Percentiles rank a stretch among this genome's conserved stretches.
Conservation (phyloP, 2,329 filamentous ascomycete genomes). For the Bipolaris victoriae region DNA sequence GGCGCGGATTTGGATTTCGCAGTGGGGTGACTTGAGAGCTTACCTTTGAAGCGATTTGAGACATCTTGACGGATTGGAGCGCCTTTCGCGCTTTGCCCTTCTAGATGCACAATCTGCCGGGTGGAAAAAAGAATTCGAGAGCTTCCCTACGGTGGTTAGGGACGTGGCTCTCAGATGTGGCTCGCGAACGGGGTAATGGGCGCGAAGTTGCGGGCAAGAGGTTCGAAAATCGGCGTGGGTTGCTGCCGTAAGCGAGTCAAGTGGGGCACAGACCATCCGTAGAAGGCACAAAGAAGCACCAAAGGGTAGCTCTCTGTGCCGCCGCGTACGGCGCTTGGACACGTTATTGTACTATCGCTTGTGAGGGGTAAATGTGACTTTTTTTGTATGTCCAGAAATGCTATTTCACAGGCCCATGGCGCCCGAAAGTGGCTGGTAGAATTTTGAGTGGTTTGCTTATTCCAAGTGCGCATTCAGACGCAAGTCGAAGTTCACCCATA, state of each 20-base stretch:
- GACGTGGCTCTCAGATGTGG: conserved; percentile 48
- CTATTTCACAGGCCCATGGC: neutral
- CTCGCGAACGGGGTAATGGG: conserved; percentile 38
- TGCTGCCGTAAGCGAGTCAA: conserved; percentile 20
- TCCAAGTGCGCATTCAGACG: conserved; percentile 4
- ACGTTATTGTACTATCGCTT: conserved; percentile 2
- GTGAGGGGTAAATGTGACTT: neutral
- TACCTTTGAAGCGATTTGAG: conserved; percentile 54
- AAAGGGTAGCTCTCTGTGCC: conserved; percentile 15
- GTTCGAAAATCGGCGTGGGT: conserved; percentile 22
- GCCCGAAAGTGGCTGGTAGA: neutral
- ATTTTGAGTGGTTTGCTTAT: neutral
- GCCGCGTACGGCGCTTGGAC: conserved; percentile 13
- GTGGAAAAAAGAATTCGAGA: conserved; percentile 41
- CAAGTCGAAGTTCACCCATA: conserved; percentile 26
- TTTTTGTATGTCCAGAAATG: neutral
- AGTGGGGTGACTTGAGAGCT: conserved; percentile 29
- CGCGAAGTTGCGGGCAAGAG: conserved; percentile 37
- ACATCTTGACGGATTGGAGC: conserved; percentile 50
- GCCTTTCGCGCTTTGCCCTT: conserved; percentile 54
- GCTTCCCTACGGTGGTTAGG: conserved; percentile 47
- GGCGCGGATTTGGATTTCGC: conserved; percentile 13
- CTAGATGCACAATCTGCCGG: conserved; percentile 51
- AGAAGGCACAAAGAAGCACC: conserved; percentile 21
- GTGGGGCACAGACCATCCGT: conserved; percentile 16